Percentiles rank a stretch among this genome's conserved stretches.
These are phyloP conservation scores for Dictyostelium purpureum DNA, from an alignment of 78 protist genomes.

Conservation along the genomic window DNA sequence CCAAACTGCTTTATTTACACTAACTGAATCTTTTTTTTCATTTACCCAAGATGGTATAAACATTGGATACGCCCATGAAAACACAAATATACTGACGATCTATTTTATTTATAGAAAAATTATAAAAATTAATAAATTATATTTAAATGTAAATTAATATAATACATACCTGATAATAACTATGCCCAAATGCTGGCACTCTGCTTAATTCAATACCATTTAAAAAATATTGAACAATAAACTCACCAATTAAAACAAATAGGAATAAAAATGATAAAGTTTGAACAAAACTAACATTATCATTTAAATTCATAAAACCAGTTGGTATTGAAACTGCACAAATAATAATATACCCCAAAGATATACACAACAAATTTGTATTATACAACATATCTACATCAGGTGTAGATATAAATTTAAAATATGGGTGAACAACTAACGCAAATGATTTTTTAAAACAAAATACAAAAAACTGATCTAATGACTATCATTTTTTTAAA, in stretches of 20 bases:
- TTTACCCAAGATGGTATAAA: constrained; percentile 46
- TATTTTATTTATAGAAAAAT: neutral
- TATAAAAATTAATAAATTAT: neutral
- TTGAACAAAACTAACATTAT: constrained; percentile 57
- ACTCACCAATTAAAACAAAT: constrained; percentile 35
- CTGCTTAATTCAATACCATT: constrained; percentile 18
- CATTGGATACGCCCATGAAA: constrained; percentile 72
- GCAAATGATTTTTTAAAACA: constrained; percentile 47
- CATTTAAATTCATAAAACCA: constrained; percentile 37
- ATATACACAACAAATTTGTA: neutral
- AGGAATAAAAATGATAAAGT: constrained; percentile 34
- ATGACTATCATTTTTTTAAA: neutral
- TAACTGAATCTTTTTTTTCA: constrained; percentile 20
- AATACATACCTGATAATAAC: constrained; percentile 33
- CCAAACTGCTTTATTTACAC: constrained; percentile 45
- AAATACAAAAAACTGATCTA: constrained; percentile 47
- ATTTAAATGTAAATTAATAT: neutral
- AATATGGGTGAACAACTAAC: neutral
- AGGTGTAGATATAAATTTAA: neutral
- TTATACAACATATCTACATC: constrained; percentile 11
- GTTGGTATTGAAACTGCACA: constrained; percentile 44
- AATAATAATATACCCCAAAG: constrained; percentile 40
- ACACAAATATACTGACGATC: constrained; percentile 51
- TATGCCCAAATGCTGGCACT: constrained; percentile 50
- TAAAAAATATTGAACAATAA: constrained; percentile 32